Evolutionary conservation across 495 filamentous ascomycete genomes (phyloP).

Genomic region (Talaromyces proteolyticus): DNA sequence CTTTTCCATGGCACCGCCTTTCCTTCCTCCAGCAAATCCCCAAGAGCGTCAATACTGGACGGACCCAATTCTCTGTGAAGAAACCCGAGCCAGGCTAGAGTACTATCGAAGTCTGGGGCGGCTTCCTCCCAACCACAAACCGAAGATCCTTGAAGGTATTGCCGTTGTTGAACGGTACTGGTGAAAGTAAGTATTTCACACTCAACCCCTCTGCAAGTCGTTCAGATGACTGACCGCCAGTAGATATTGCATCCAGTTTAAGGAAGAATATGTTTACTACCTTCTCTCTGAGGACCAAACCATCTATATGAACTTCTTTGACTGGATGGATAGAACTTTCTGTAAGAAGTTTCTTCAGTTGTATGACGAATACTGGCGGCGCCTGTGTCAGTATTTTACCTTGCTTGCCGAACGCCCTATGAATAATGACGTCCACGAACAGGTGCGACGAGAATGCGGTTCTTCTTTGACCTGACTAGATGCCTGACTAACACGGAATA

Average conservation of each 20-base stretch:
- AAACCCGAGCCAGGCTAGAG: conserved; percentile 23
- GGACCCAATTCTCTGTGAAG: conserved; percentile 24
- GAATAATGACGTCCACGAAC: conserved; percentile 12
- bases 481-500: conserved; percentile 9
- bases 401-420: conserved; percentile 15
- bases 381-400: conserved; percentile 20
- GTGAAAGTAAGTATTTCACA: conserved; percentile 15
- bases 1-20: background rate
- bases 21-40: conserved; percentile 12
- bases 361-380: conserved; percentile 25
- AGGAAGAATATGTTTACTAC: conserved; percentile 5
- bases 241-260: conserved; percentile 25
- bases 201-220: background rate
- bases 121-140: conserved; percentile 6
- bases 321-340: conserved; percentile 23
- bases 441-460: conserved; percentile 16
- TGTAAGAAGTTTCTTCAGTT: conserved; percentile 18
- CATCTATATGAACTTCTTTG: conserved; percentile 18
- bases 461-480: conserved; percentile 2
- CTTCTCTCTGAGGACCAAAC: conserved; percentile 3
- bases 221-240: conserved; percentile 2
- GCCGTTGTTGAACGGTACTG: conserved; percentile 12
- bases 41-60: conserved; percentile 23
- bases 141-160: conserved; percentile 2
- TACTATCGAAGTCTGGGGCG: conserved; percentile 15